Evolutionary conservation across 495 filamentous ascomycete species (phyloP).

Genomic region (Hypoxylon cercidicola): DNA sequence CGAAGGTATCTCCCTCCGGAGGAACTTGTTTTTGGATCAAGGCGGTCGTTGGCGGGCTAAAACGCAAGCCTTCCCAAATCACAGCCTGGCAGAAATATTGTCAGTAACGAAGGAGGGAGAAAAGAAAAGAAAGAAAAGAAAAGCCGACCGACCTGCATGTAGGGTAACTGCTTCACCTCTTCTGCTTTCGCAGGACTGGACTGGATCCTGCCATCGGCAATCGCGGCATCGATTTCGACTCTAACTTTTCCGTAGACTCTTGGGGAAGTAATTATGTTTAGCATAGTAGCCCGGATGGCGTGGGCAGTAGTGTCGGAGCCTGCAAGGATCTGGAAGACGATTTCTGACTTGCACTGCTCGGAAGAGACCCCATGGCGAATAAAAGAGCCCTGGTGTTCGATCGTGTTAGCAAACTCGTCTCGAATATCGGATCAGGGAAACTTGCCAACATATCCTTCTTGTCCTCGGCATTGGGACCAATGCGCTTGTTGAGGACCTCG

Average conservation of each 20-base stretch:
- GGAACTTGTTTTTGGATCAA: slow-evolving; percentile 58
- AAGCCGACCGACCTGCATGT: slow-evolving; percentile 44
- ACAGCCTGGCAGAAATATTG: slow-evolving; percentile 38
- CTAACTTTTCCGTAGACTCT: slow-evolving; percentile 62
- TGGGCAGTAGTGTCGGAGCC: slow-evolving; percentile 70
- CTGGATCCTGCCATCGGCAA: slow-evolving; percentile 41
- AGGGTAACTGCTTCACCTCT: slow-evolving; percentile 50
- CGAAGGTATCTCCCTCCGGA: slow-evolving; percentile 61
- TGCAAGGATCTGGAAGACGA: slow-evolving; percentile 50
- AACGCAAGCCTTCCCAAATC: slow-evolving; percentile 56
- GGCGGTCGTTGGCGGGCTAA: slow-evolving; percentile 53
- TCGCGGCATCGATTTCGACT: slow-evolving; percentile 61
- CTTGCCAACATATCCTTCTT: too few relatives aligned
- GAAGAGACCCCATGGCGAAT: not conserved
- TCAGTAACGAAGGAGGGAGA: too few relatives aligned
- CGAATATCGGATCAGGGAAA: too few relatives aligned
- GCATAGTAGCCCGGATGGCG: slow-evolving; percentile 64
- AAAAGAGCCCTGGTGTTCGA: not conserved
- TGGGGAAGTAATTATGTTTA: slow-evolving; percentile 57
- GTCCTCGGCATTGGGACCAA: too few relatives aligned
- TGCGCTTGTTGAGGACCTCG: too few relatives aligned
- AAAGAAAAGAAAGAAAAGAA: too few relatives aligned
- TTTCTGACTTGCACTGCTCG: not conserved
- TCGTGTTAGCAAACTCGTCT: too few relatives aligned
- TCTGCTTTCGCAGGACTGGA: slow-evolving; percentile 50